Conservation (phyloP, 768 basidiomycete species). For the Leccinum rimulosum region DNA sequence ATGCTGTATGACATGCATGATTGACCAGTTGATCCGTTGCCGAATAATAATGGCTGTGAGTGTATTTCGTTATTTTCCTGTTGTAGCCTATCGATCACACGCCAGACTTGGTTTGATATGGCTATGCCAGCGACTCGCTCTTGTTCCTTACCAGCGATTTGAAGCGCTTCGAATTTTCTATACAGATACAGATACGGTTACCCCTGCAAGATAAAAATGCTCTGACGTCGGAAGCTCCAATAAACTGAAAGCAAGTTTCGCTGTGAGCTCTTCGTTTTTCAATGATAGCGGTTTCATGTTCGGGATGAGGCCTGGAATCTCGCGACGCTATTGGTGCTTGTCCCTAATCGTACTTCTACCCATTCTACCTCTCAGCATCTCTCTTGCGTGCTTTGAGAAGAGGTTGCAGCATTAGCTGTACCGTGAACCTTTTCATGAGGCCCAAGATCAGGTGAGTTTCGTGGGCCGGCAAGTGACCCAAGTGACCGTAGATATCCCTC, state of each 20-base stretch:
- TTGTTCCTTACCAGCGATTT: neutral
- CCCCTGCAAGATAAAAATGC: neutral
- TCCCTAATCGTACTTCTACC: conserved; percentile 2
- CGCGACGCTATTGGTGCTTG: neutral
- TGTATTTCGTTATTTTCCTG: neutral
- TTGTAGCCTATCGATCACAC: neutral
- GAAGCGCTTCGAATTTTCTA: neutral
- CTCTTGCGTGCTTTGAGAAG: conserved; percentile 11
- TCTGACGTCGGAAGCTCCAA: neutral
- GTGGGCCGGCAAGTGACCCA: conserved; percentile 18
- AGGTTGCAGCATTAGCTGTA: conserved; percentile 12
- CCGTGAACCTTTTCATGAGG: conserved; percentile 1
- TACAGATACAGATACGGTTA: neutral
- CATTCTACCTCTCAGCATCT: conserved; percentile 15
- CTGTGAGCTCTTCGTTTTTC: neutral
- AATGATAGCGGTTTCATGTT: neutral
- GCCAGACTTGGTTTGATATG: neutral
- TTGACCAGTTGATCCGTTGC: neutral
- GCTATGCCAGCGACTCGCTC: neutral
- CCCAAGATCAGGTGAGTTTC: conserved; percentile 17
- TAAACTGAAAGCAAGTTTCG: neutral
- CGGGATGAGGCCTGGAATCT: conserved; percentile 6
- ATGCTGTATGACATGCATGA: neutral
- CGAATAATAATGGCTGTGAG: neutral
- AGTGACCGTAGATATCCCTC: neutral